Base-by-base conservation (phyloP, 2,329 filamentous ascomycete species). In the Ilyonectria mors-panacis region DNA sequence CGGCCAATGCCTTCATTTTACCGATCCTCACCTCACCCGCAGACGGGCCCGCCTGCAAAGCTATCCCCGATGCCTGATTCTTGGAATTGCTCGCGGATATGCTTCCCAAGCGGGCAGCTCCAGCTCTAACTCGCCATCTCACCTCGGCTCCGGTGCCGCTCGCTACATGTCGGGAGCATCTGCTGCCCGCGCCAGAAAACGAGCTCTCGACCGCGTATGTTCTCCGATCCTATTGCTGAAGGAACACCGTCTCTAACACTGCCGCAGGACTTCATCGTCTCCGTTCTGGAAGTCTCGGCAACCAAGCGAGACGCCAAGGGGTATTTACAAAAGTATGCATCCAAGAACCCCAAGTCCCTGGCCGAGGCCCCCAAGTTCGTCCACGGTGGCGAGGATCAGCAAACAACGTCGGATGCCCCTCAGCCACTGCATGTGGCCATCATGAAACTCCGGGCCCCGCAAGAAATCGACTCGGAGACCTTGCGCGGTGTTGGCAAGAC, bases 251-350 rank as follows among this genome's bases (percentile, higher is more conserved):
- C 39, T 65, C 70, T 72, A 54, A 75, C 63, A 44, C 51, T 23
- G 7, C 8, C 23, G 39, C 9, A 94, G 92, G 94, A 97, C 77
- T 92, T 97, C 75, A 91, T 97, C 74, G 87, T 97, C 35, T 95
- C 94, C 17, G 89, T 98, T 4, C 85, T 99, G 35, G 94, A 93
- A 76, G 94, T 95, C 19, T 94, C 94, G 12, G 93, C 95, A 6
- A 98, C 95, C 0, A 97, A 95, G 81, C 91, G 96, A 75, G 96
- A 99, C 83, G 94, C 95, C 54, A 95, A 93, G 80, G 91, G 93
- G 42, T 99, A 98, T 78, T 87, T 99, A 17, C 92, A 96, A 73
- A 95, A 94, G 68, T 97, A 98, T 79, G 91, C 73, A 70, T 76
- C 72, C 74, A 78, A 79, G 55, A 72, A 75, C 6, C 67, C 71